Conservation (phyloP, 495 filamentous ascomycete species). For the Hypoxylon perforatum region DNA sequence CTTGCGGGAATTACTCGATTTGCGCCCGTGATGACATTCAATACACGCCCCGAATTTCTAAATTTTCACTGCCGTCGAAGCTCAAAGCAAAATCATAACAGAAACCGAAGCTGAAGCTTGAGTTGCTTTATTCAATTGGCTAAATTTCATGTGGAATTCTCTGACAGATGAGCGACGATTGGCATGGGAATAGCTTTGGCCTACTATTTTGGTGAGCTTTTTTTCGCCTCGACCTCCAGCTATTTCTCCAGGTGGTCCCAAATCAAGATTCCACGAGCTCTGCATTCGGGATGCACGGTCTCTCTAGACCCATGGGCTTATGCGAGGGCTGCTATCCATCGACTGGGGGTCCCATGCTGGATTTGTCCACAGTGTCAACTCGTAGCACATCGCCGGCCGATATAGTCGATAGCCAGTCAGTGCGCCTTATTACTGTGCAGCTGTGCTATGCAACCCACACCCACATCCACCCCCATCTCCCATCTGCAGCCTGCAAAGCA, state of each 20-base stretch:
- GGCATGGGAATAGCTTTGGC: constrained; percentile 31
- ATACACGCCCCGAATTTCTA: constrained; percentile 38
- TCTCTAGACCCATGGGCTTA: constrained; percentile 35
- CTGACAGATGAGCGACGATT: constrained; percentile 15
- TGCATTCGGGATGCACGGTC: constrained; percentile 42
- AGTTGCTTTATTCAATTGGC: constrained; percentile 37
- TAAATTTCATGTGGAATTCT: constrained; percentile 5
- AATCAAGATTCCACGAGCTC: constrained; percentile 44
- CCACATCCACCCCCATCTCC: constrained; percentile 1
- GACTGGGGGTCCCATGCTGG: constrained; percentile 26
- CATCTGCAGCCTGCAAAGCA: constrained; percentile 30
- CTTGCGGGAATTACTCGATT: constrained; percentile 44
- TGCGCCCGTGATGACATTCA: constrained; percentile 33
- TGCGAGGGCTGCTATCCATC: constrained; percentile 39
- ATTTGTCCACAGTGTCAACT: constrained; percentile 31
- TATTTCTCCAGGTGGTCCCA: constrained; percentile 22
- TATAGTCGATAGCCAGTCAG: constrained; percentile 26
- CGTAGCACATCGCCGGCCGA: neutral
- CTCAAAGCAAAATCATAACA: constrained; percentile 13
- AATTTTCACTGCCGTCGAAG: constrained; percentile 24
- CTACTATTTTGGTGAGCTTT: constrained; percentile 28
- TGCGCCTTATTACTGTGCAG: constrained; percentile 38
- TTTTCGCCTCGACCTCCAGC: constrained; percentile 12
- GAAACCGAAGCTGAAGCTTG: constrained; percentile 30
- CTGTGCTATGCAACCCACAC: constrained; percentile 19